phyloP scores from a whole-genome alignment of 1,139 yeast species.

The Kurtzmaniella quercitrusa region DNA sequence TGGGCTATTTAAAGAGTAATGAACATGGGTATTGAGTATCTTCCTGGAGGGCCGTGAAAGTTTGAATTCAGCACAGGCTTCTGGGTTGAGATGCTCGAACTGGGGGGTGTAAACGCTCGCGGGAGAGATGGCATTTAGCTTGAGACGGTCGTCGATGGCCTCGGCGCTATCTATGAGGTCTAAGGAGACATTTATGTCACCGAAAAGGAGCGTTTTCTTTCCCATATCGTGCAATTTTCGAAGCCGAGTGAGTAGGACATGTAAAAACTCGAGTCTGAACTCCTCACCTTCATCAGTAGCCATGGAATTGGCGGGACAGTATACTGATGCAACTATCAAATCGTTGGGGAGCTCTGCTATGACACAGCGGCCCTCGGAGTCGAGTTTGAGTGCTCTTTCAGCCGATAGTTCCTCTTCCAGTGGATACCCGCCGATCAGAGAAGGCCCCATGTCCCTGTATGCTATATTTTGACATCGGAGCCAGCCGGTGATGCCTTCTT shows the following conservation, averaged over 20 bases:
- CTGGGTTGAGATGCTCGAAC: conserved; percentile 41
- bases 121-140: conserved; percentile 17
- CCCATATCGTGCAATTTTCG: conserved; percentile 46
- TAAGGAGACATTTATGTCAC: conserved; percentile 80
- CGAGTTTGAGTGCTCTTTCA: conserved; percentile 47
- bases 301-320: conserved; percentile 89
- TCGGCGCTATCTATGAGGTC: conserved; percentile 85
- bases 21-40: conserved; percentile 33
- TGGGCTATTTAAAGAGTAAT: background rate
- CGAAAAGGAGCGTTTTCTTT: conserved; percentile 71
- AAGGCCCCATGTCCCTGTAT: conserved; percentile 19
- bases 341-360: conserved; percentile 65
- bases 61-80: conserved; percentile 38
- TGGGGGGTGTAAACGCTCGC: conserved; percentile 14
- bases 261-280: conserved; percentile 56
- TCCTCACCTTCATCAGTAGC: conserved; percentile 66
- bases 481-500: conserved; percentile 86
- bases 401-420: conserved; percentile 20
- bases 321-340: conserved; percentile 67
- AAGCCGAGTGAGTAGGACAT: conserved; percentile 56
- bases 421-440: conserved; percentile 72
- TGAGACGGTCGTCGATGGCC: conserved; percentile 42
- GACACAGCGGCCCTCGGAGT: conserved; percentile 80
- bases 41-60: conserved; percentile 38
- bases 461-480: conserved; percentile 21